Evolutionary conservation across 257 asterid species (phyloP), one percentile per base, ranked within the genome.

Genomic region (Gentiana dahurica): DNA sequence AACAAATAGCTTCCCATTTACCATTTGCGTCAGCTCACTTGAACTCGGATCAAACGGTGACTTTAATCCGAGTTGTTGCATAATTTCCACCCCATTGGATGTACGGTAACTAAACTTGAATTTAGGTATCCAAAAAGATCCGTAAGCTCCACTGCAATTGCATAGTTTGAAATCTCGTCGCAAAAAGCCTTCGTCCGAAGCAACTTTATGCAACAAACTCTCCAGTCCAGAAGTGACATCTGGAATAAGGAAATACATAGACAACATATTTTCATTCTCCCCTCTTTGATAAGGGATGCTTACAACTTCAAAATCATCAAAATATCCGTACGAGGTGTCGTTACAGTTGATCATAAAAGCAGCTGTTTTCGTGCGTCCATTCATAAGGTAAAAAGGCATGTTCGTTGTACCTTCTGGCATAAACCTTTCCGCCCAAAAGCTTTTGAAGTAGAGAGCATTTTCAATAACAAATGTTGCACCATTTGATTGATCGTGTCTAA

Each of bases 331-430:
- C 3, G 15, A 13, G 24, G 43, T 57, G 1, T 44, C 1, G 0
- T 8, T 1, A 52, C 64, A 62, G 11, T 68, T 64, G 4, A 60
- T 68, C 61, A 68, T 68, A 53, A 62, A 68, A 4, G 73, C 64
- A 15, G 50, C 60, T 41, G 55, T 35, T 8, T 50, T 33, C 6
- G 43, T 68, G 24, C 45, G 51, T 12, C 64, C 73, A 3, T 51
- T 57, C 3, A 62, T 59, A 48, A 49, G 63, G 53, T 67, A 41
- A 55, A 67, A 61, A 45, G 48, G 33, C 51, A 2, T 39, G 38
- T 60, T 13, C 44, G 0, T 33, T 9, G 67, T 60, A 0, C 2
- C 0, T 0, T 59, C 11, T 5, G 39, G 36, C 9, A 45, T 5
- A 13, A 53, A 66, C 0, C 38, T 36, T 2, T 63, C 61, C 10